Evolutionary conservation across 352 stramenopile species (phyloP).

Genomic region (Globisporangium mamillatum): DNA sequence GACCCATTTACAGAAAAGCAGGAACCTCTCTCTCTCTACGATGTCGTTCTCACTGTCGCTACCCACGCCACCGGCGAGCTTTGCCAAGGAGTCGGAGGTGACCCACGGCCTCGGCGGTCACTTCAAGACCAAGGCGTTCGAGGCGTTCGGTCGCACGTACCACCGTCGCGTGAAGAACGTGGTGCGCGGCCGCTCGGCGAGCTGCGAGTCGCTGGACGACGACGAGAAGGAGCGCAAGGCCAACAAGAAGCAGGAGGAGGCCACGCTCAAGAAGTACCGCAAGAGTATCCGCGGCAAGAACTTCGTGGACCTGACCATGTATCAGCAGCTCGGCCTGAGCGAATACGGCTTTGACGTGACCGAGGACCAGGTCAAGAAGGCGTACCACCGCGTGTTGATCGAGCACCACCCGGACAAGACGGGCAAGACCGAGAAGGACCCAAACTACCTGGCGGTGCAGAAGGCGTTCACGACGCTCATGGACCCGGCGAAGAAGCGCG

Average conservation of each 20-base stretch:
- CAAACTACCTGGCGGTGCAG: conserved; percentile 86
- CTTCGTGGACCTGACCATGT: conserved; percentile 84
- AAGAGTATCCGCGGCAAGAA: conserved; percentile 80
- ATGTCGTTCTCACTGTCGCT: conserved; percentile 62
- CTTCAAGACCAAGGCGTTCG: conserved; percentile 72
- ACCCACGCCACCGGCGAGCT: conserved; percentile 44
- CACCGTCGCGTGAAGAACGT: conserved; percentile 76
- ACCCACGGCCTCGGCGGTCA: conserved; percentile 65
- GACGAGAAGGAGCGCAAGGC: conserved; percentile 52
- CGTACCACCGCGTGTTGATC: conserved; percentile 86
- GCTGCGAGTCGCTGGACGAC: conserved; percentile 73
- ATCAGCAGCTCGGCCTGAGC: conserved; percentile 76
- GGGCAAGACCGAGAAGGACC: conserved; percentile 87
- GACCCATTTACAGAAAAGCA: background rate
- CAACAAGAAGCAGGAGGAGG: conserved; percentile 66
- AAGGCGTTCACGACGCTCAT: conserved; percentile 81
- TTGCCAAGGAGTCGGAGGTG: conserved; percentile 53
- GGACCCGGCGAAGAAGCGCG: conserved; percentile 79
- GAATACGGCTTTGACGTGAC: conserved; percentile 81
- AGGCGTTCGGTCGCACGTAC: conserved; percentile 67
- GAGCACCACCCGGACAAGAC: conserved; percentile 89
- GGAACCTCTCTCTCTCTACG: too few species aligned
- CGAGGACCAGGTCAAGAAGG: conserved; percentile 85
- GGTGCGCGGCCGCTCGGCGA: conserved; percentile 67
- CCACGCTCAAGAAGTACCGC: conserved; percentile 73